phyloP scores from a whole-genome alignment of 2,329 filamentous ascomycete species.

The Xylariaceae sp. region DNA sequence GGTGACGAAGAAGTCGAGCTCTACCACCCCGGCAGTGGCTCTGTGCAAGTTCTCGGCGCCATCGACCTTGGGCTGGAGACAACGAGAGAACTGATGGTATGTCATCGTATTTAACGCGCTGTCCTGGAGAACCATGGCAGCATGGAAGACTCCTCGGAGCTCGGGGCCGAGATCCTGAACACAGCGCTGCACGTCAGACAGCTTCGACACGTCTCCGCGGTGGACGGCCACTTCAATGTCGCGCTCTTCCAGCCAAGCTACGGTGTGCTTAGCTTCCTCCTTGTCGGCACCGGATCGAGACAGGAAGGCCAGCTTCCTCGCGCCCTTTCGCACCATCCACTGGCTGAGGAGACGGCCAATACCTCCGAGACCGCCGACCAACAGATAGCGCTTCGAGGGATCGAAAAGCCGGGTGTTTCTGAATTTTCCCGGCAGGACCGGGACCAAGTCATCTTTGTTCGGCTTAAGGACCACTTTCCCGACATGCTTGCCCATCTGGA shows the following conservation, averaged over 20 bases:
- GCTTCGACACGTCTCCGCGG: not conserved
- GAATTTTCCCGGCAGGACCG: not conserved
- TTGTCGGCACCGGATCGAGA: not conserved
- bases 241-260: not conserved
- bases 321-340: not conserved
- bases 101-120: not conserved
- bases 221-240: not conserved
- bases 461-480: conserved; percentile 31
- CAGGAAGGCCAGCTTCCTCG: not conserved
- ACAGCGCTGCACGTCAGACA: not conserved
- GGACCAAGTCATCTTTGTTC: not conserved
- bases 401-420: not conserved
- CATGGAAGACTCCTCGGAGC: not conserved
- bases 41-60: not conserved
- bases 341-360: not conserved
- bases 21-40: not conserved
- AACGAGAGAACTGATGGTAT: not conserved
- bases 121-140: not conserved
- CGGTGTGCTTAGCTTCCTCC: not conserved
- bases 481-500: conserved; percentile 35
- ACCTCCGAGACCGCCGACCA: not conserved
- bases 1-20: not conserved
- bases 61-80: not conserved
- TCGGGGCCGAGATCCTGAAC: not conserved
- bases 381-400: not conserved